phyloP scores from a whole-genome alignment of 805 yeast species.

The Sungouiella blattae region DNA sequence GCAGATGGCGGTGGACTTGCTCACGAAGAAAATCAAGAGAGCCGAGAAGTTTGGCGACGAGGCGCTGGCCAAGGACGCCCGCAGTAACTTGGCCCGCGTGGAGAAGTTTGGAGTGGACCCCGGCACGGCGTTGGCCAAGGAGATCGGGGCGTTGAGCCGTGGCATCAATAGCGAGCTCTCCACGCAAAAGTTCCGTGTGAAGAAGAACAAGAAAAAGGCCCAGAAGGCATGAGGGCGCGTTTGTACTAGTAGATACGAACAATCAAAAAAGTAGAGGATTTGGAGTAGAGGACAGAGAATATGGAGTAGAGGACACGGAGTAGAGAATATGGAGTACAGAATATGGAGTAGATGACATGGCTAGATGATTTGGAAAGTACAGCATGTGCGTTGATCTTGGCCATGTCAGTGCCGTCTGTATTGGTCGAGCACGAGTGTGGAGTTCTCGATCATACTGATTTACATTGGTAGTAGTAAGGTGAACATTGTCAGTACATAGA shows the following conservation, averaged over 20 bases:
- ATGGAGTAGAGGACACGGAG: background rate
- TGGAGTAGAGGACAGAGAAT: background rate
- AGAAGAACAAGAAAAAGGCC: conserved; percentile 11
- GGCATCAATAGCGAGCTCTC: conserved; percentile 24
- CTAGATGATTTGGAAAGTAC: too few relatives aligned
- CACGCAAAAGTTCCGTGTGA: conserved; percentile 9
- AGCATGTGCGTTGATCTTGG: too few relatives aligned
- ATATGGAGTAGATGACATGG: too few relatives aligned
- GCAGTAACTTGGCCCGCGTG: conserved; percentile 64
- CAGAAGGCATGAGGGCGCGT: conserved; percentile 14
- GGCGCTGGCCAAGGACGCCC: conserved; percentile 48
- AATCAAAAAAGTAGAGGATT: background rate
- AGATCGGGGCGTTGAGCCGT: conserved; percentile 53
- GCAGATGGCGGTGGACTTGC: conserved; percentile 60
- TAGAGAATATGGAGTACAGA: too few relatives aligned
- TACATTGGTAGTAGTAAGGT: too few relatives aligned
- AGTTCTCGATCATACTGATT: too few relatives aligned
- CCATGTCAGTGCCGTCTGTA: too few relatives aligned
- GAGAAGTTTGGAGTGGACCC: conserved; percentile 80
- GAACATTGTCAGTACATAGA: too few relatives aligned
- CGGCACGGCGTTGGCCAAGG: conserved; percentile 63
- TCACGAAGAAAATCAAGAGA: conserved; percentile 65
- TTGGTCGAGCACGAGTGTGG: too few relatives aligned
- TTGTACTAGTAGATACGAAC: background rate
- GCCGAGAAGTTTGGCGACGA: conserved; percentile 78